A percentile compares a stretch with the other conserved stretches of the same genome.
Conservation (phyloP, 2,329 filamentous ascomycete species). For the Dactylellina haptotyla region DNA sequence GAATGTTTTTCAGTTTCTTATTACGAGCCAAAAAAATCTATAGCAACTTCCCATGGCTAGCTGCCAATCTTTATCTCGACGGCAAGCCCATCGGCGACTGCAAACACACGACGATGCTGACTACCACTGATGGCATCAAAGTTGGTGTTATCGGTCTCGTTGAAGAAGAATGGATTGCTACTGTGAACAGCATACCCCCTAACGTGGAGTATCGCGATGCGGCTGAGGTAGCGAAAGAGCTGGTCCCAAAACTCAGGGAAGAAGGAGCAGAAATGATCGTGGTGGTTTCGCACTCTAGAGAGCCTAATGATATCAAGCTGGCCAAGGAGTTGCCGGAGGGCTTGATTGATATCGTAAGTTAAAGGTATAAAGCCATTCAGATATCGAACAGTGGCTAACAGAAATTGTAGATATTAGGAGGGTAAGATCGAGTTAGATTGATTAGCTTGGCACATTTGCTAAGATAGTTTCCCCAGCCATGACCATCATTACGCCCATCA, state of each 20-base stretch:
- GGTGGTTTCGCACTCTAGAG: slow-evolving; percentile 83
- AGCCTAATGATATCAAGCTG: slow-evolving; percentile 85
- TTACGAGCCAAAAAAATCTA: slow-evolving; percentile 64
- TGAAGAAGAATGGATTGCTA: slow-evolving; percentile 76
- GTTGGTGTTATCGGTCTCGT: slow-evolving; percentile 85
- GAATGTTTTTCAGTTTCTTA: neutral
- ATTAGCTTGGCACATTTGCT: neutral
- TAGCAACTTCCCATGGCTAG: slow-evolving; percentile 88
- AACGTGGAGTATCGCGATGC: slow-evolving; percentile 84
- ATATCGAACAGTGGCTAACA: neutral
- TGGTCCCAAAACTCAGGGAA: slow-evolving; percentile 76
- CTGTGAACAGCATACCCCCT: slow-evolving; percentile 85
- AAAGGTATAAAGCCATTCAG: neutral
- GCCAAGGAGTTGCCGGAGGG: slow-evolving; percentile 76
- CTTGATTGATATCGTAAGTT: slow-evolving; percentile 77
- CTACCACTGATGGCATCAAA: slow-evolving; percentile 83
- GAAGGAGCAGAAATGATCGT: slow-evolving; percentile 85
- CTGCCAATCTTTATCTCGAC: slow-evolving; percentile 83
- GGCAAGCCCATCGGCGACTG: slow-evolving; percentile 76
- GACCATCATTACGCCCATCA: slow-evolving; percentile 88
- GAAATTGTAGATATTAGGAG: slow-evolving; percentile 69
- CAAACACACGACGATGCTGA: slow-evolving; percentile 78
- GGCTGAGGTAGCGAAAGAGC: slow-evolving; percentile 76
- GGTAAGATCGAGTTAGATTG: slow-evolving; percentile 36
- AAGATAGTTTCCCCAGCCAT: slow-evolving; percentile 66